Base-by-base conservation (phyloP, 495 filamentous ascomycete species). In the Aspergillus asperescens region DNA sequence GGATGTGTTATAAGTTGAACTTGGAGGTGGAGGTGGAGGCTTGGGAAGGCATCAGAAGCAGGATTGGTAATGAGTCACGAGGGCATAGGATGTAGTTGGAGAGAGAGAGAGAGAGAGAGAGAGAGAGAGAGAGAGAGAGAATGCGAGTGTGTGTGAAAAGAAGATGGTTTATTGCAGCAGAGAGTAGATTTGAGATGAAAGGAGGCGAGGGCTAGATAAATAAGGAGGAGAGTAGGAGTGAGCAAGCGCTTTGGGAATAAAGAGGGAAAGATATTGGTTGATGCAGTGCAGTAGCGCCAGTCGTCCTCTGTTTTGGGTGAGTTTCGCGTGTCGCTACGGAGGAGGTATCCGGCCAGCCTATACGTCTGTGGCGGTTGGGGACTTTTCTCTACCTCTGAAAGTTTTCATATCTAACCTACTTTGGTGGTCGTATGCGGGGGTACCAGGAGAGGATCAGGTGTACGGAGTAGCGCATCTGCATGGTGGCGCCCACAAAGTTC, bases 401-500 rank as follows among this genome's bases (percentile, higher is more conserved):
- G n/a, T n/a, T n/a, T n/a, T n/a, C n/a, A n/a, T n/a, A n/a, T n/a
- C n/a, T n/a, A n/a, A n/a, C n/a, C n/a, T n/a, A n/a, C n/a, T n/a
- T n/a, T n/a, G n/a, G n/a, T n/a, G n/a, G n/a, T n/a, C n/a, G n/a
- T 25, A 23, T 28, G 12, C 19, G 23, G 38, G 34, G 38, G 32
- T 38, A 50, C 31, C 25, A 34, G 32, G 29, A 15, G 40, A 16
- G 34, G 34, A 57, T 52, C 52, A 49, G 41, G n/a, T 45, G 49
- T 51, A 37, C 46, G 19, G 19, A 19, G 28, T 27, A 28, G 25
- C 25, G 25, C 25, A 28, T 15, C 19, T 42, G 51, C 47, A 43
- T 50, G 52, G 57, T 60, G 57, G 52, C 57, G 57, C 37, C 19
- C 23, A 47, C 24, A 54, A 24, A 41, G 50, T 53, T 53, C 28